Evolutionary conservation across 139 green algal genomes (phyloP), one percentile per base, ranked within the genome.

Genomic region (Raphidocelis subcapitata): DNA sequence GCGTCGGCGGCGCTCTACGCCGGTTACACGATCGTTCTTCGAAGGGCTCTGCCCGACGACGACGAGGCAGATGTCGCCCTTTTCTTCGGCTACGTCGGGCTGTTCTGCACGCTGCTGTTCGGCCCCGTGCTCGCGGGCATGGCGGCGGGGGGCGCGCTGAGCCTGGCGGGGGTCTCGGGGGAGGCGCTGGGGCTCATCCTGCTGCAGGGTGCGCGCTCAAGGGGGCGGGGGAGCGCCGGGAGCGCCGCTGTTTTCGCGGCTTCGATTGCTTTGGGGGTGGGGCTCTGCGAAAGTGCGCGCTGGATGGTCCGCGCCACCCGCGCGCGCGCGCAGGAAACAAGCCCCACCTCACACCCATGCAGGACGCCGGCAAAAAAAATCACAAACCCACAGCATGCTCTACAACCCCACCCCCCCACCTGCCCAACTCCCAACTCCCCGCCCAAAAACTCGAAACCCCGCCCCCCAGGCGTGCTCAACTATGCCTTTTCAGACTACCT

Each of bases 401-500:
- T n/a, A n/a, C n/a, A n/a, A n/a, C n/a, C n/a, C n/a, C n/a, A n/a
- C n/a, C n/a, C n/a, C n/a, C n/a, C n/a, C n/a, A n/a, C n/a, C n/a
- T n/a, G n/a, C n/a, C n/a, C n/a, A n/a, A n/a, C n/a, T n/a, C n/a
- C n/a, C n/a, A n/a, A n/a, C n/a, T n/a, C n/a, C n/a, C n/a, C n/a
- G n/a, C n/a, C n/a, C n/a, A n/a, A n/a, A n/a, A n/a, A n/a, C n/a
- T n/a, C n/a, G n/a, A n/a, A n/a, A n/a, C n/a, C n/a, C n/a, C n/a
- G n/a, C n/a, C n/a, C n/a, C 80, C 36, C 81, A 92, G 93, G 93
- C 1, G 79, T 99, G 29, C 64, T 97, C 3, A 95, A 99, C 79
- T 98, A 99, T 71, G 92, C 96, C 28, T 69, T 98, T 33, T 91
- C 85, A 4, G 95, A 99, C 82, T 98, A 97, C 78, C 84, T 98